Percentiles rank a stretch among this genome's conserved stretches.
These are phyloP conservation scores for Venturia aucupariae DNA, from an alignment of 2,329 filamentous ascomycete species.

Conservation along the genomic window DNA sequence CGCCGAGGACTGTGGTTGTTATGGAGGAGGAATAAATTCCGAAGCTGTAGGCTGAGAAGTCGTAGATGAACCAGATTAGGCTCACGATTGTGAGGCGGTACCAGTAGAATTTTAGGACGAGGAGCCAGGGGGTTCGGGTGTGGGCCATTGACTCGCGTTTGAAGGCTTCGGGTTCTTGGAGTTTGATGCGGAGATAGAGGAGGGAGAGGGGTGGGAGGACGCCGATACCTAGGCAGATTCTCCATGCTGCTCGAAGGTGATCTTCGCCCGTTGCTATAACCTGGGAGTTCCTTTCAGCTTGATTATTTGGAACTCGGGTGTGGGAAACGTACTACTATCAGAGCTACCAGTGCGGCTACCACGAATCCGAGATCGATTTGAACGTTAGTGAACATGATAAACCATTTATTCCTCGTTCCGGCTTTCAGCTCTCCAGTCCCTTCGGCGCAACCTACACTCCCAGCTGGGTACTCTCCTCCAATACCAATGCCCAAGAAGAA, in stretches of 20 bases:
- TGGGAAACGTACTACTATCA: constrained; percentile 43
- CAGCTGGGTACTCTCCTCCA: constrained; percentile 72
- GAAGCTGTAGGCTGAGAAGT: constrained; percentile 65
- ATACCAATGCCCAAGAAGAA: constrained; percentile 71
- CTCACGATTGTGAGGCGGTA: constrained; percentile 60
- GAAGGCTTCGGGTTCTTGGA: constrained; percentile 73
- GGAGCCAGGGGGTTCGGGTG: constrained; percentile 40
- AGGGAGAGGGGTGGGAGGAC: constrained; percentile 67
- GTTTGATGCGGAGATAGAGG: constrained; percentile 59
- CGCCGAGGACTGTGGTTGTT: constrained; percentile 54
- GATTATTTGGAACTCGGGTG: not conserved
- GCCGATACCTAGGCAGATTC: constrained; percentile 68
- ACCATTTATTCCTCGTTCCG: constrained; percentile 83
- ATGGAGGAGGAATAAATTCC: constrained; percentile 76
- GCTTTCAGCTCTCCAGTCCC: constrained; percentile 71
- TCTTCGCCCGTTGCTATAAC: constrained; percentile 45
- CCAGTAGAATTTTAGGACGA: constrained; percentile 60
- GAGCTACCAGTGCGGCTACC: constrained; percentile 67
- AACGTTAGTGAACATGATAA: constrained; percentile 69
- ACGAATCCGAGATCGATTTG: constrained; percentile 84
- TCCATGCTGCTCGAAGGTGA: constrained; percentile 70
- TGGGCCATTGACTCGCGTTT: constrained; percentile 57
- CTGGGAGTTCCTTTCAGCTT: constrained; percentile 22
- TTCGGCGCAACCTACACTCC: constrained; percentile 76
- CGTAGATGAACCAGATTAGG: constrained; percentile 70